Conservation (phyloP, 1,139 yeast species). For the Debaryomycetaceae sp. region DNA sequence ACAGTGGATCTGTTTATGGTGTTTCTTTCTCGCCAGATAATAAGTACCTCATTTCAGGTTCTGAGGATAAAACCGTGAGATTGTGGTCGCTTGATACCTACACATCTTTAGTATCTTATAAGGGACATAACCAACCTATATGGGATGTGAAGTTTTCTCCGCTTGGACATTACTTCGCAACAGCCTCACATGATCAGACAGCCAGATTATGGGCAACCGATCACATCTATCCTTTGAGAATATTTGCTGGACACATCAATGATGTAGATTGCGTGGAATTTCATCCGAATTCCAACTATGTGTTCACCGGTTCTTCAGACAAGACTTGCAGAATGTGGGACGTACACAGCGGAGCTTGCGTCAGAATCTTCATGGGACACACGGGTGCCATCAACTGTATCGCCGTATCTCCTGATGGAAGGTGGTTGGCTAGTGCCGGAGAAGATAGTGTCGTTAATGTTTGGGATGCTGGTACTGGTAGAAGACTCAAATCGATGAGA, state of each 20-base stretch:
- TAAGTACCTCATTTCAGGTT: slow-evolving; percentile 71
- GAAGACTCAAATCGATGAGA: slow-evolving; percentile 74
- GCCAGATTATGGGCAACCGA: slow-evolving; percentile 98
- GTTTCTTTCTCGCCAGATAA: slow-evolving; percentile 89
- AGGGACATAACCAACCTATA: slow-evolving; percentile 93
- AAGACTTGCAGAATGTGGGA: slow-evolving; percentile 99
- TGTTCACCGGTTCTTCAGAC: slow-evolving; percentile 93
- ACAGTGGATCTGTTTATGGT: slow-evolving; percentile 92
- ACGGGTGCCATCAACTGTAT: slow-evolving; percentile 81
- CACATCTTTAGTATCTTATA: slow-evolving; percentile 86
- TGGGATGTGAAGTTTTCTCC: slow-evolving; percentile 98
- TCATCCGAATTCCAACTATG: slow-evolving; percentile 94
- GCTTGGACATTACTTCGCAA: slow-evolving; percentile 93
- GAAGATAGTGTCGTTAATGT: slow-evolving; percentile 86
- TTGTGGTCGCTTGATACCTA: slow-evolving; percentile 94
- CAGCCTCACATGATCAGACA: slow-evolving; percentile 96
- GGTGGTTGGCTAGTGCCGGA: slow-evolving; percentile 95
- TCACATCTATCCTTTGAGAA: slow-evolving; percentile 91
- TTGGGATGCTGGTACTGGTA: slow-evolving; percentile 95
- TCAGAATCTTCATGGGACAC: slow-evolving; percentile 92
- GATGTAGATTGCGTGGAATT: slow-evolving; percentile 95
- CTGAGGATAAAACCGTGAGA: slow-evolving; percentile 90
- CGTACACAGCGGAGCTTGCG: slow-evolving; percentile 81
- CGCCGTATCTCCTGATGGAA: slow-evolving; percentile 93
- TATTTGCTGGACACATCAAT: slow-evolving; percentile 95